Conservation (phyloP, 108 stramenopile genomes). For the Skeletonema costatum region DNA sequence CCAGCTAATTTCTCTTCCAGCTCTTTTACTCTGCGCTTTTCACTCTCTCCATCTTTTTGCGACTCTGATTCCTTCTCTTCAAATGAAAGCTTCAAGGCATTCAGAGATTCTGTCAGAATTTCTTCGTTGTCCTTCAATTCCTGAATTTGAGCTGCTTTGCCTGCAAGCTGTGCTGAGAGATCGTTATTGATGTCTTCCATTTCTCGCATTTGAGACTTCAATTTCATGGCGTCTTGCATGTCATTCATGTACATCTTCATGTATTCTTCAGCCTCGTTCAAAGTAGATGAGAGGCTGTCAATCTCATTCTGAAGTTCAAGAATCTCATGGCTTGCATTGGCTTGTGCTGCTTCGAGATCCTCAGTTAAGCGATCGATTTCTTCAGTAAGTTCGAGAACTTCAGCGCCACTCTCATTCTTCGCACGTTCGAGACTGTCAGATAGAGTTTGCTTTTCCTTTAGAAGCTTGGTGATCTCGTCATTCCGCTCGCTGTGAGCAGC, state of each 20-base stretch:
- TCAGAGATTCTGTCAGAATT: neutral
- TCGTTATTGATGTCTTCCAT: constrained; percentile 35
- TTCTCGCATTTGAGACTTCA: constrained; percentile 36
- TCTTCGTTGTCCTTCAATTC: constrained; percentile 13
- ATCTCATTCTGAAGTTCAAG: constrained; percentile 25
- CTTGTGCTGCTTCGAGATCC: constrained; percentile 34
- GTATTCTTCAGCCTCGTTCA: constrained; percentile 31
- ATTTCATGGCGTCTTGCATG: constrained; percentile 18
- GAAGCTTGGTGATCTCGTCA: neutral
- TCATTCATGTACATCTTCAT: constrained; percentile 34
- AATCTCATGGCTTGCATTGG: constrained; percentile 21
- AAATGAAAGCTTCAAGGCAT: neutral
- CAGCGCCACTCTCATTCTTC: neutral
- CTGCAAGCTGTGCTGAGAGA: constrained; percentile 13
- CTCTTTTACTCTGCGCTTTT: neutral
- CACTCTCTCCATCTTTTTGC: neutral
- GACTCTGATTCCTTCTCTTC: constrained; percentile 16
- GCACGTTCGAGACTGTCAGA: neutral
- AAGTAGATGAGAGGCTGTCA: constrained; percentile 25
- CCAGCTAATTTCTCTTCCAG: neutral
- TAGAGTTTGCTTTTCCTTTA: neutral
- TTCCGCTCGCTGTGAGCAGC: neutral
- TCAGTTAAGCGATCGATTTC: neutral
- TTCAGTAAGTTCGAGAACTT: neutral
- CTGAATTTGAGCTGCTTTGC: constrained; percentile 3